Evolutionary conservation across 2,329 filamentous ascomycete genomes (phyloP).

Genomic region (Beauveria pseudobassiana): DNA sequence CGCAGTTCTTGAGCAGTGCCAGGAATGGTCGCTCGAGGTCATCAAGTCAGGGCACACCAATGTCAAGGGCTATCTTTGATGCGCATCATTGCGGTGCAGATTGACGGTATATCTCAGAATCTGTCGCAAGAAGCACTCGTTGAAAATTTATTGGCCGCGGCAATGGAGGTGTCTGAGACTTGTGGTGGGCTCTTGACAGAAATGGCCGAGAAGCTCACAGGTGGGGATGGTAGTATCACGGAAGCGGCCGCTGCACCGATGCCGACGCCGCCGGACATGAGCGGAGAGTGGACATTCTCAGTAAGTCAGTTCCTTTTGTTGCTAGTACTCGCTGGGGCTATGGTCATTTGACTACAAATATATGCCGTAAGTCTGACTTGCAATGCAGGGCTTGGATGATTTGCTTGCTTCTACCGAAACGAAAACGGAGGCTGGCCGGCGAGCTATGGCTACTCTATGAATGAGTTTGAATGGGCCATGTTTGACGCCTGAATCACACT

Average conservation of each 20-base stretch:
- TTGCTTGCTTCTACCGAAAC: background rate
- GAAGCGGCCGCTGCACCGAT: background rate
- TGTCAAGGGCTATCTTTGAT: slow-evolving; percentile 43
- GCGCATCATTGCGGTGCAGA: slow-evolving; percentile 29
- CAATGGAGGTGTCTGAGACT: background rate
- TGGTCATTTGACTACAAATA: background rate
- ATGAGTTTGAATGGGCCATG: slow-evolving; percentile 10
- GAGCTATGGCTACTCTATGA: slow-evolving; percentile 2
- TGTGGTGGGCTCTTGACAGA: background rate
- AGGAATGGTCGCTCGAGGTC: slow-evolving; percentile 29
- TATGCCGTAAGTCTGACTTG: background rate
- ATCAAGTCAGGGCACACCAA: slow-evolving; percentile 48
- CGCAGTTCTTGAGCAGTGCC: slow-evolving; percentile 32
- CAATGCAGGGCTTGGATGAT: background rate
- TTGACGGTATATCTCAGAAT: slow-evolving; percentile 33
- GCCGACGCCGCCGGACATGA: slow-evolving; percentile 1
- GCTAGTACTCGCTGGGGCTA: background rate
- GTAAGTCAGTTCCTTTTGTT: background rate
- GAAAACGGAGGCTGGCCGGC: slow-evolving; percentile 1
- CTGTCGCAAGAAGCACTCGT: slow-evolving; percentile 25
- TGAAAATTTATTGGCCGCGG: slow-evolving; percentile 16
- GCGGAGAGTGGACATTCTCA: background rate
- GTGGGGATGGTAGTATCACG: background rate
- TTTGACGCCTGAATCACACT: background rate
- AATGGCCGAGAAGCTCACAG: slow-evolving; percentile 2